Base-by-base conservation (phyloP, 495 filamentous ascomycete genomes). In the Filosporella fistucella region DNA sequence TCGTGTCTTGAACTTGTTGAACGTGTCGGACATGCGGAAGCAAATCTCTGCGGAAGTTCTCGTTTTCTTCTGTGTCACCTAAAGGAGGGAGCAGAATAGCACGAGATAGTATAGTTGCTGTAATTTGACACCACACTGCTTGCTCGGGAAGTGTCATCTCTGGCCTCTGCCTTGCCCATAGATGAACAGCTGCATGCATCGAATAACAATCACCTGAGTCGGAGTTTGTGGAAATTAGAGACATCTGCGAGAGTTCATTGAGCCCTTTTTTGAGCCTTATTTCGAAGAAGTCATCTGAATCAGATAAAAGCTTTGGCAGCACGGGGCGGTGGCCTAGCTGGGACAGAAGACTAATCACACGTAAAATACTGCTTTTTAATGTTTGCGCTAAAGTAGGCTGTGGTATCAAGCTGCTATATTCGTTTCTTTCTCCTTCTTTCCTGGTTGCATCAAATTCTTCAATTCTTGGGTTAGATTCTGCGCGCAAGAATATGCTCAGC, bases 171-270 rank as follows among this genome's bases (percentile, higher is more conserved):
- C 68, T 51, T 1, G 56, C 65, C 67, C 67, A 72, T n/a, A 34
- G 49, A 32, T 72, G 67, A 2, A 70, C 60, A 6, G 67, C 34
- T 17, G 64, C 64, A 55, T 71, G 68, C 59, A 72, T 69, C 9
- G 57, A 67, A 37, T 68, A 69, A 32, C 55, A 60, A 26, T 66
- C 56, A 3, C 28, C 28, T 30, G n/a, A n/a, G n/a, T 30, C 28
- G 28, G 28, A 30, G n/a, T 30, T 30, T 30, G 28, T 44, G 14
- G 42, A 54, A 17, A 69, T 53, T 6, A 72, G 49, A 1, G 60
- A 66, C 28, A 61, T 49, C 39, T 61, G 47, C 11, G 38, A 33
- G n/a, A 72, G 60, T 16, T 57, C 63, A 2, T 18, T 23, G 9
- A 38, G 41, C 3, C 33, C 32, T 2, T 17, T 12, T 1, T 29